A percentile compares a stretch with the other conserved stretches of the same genome.
phyloP scores from a whole-genome alignment of 129 eudicot genomes.

The Centella asiatica region DNA sequence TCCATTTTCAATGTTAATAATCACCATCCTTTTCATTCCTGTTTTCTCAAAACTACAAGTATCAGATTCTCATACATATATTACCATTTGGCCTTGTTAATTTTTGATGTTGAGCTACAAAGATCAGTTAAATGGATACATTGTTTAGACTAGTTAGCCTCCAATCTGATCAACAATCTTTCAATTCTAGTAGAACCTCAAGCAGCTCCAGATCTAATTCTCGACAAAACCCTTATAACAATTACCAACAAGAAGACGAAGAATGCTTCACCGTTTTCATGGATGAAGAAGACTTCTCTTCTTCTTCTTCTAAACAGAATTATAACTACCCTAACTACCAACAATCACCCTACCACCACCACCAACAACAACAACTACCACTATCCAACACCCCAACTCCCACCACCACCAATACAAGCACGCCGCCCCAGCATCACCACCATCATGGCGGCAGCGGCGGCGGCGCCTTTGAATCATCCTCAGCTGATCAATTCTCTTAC shows the following conservation, averaged over 20 bases:
- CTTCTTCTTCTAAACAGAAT: slow-evolving; percentile 38
- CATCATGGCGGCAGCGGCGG: slow-evolving; percentile 17
- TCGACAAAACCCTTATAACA: slow-evolving; percentile 19
- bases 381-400: slow-evolving; percentile 32
- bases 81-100: slow-evolving; percentile 7
- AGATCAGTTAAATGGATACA: slow-evolving; percentile 72
- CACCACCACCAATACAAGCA: slow-evolving; percentile 26
- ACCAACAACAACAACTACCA: slow-evolving; percentile 25
- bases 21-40: slow-evolving; percentile 7
- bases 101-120: slow-evolving; percentile 31
- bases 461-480: slow-evolving; percentile 18
- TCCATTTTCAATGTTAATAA: no score
- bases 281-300: slow-evolving; percentile 89
- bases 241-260: slow-evolving; percentile 42
- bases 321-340: slow-evolving; percentile 22
- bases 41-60: background rate
- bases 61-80: background rate
- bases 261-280: slow-evolving; percentile 98
- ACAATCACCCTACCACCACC: slow-evolving; percentile 19
- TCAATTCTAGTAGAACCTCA: slow-evolving; percentile 65
- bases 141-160: slow-evolving; percentile 76
- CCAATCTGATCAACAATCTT: slow-evolving; percentile 50
- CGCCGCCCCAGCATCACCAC: slow-evolving; percentile 35
- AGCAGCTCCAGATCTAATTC: slow-evolving; percentile 69
- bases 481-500: slow-evolving; percentile 42